Percentiles rank a stretch among this genome's conserved stretches.
phyloP scores from a whole-genome alignment of 1,284 basidiomycete species.

The Apiotrichum domesticum region DNA sequence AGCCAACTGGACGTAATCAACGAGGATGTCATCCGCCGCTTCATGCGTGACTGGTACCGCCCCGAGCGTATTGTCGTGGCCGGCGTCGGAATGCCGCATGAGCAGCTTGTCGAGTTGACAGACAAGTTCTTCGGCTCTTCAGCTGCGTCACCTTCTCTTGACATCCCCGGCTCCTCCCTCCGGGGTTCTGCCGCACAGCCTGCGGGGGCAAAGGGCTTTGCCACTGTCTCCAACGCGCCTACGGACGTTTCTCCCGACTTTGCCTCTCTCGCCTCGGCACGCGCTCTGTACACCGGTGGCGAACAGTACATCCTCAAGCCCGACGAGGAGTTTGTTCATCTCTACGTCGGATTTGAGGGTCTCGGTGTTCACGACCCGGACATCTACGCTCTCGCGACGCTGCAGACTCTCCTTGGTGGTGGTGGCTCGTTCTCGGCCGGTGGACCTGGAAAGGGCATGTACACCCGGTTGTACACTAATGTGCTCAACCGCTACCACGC shows the following conservation, averaged over 20 bases:
- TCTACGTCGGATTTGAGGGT: conserved; percentile 90
- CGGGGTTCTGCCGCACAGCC: conserved; percentile 51
- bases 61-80: conserved; percentile 93
- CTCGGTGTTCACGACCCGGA: conserved; percentile 88
- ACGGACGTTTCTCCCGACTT: conserved; percentile 31
- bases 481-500: conserved; percentile 92
- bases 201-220: conserved; percentile 55
- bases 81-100: conserved; percentile 85
- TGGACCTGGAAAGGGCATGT: conserved; percentile 98
- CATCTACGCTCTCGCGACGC: conserved; percentile 87
- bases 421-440: conserved; percentile 67
- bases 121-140: conserved; percentile 77
- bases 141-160: conserved; percentile 32
- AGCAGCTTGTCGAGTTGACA: conserved; percentile 75
- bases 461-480: conserved; percentile 93
- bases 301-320: conserved; percentile 59
- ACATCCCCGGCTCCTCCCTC: conserved; percentile 16
- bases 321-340: conserved; percentile 78
- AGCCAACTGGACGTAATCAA: conserved; percentile 71
- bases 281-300: conserved; percentile 80
- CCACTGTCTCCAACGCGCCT: conserved; percentile 25
- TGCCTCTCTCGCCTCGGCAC: conserved; percentile 45
- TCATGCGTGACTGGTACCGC: conserved; percentile 76
- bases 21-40: conserved; percentile 59
- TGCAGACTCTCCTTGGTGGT: conserved; percentile 92